Base-by-base conservation (phyloP, 129 eudicot species). In the Flaveria trinervia region DNA sequence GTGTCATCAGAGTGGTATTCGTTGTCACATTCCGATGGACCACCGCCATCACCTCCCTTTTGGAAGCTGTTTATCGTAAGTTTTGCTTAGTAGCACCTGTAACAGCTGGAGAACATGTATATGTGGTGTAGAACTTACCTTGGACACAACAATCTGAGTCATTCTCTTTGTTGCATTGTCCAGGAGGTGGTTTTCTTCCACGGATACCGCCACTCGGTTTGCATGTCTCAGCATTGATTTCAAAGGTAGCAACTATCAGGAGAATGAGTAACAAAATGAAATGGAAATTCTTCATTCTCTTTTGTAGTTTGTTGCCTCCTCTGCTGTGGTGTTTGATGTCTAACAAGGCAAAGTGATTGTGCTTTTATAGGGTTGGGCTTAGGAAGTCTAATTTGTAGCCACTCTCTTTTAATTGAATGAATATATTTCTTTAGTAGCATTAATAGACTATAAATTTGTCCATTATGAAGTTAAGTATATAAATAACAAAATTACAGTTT, bases 11-110 rank as follows among this genome's bases (percentile, higher is more conserved):
- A 74, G 74, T 83, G 88, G 78, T 84, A 87, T 2, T 81, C 72
- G 12, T 60, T 54, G 54, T 87, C 91, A 61, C 91, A 87, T 20
- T 73, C 88, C 0, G 88, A 84, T 12, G 91, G 84, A 43, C 88
- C 86, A 11, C 86, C 88, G 0, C 91, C 90, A 59, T 86, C 90
- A 18, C 81, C 80, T 41, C 84, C 90, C 65, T 81, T 72, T 74
- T 80, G 79, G 68, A 86, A 86, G 71, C 88, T 71, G 8, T 86
- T 86, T 10, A 81, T 71, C 2, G 90, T 86, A 10, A 86, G 83
- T 33, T 62, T 75, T 3, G 90, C 90, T 73, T 77, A 0, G 87
- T 83, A 17, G 49, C 49, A 16, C 82, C 14, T 54, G 84, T 59
- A 18, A 87, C 88, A 0, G 49, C 65, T 5, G 88, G 91, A 0